Evolutionary conservation across 2,329 filamentous ascomycete species (phyloP).

Genomic region (Neobulgaria alba): DNA sequence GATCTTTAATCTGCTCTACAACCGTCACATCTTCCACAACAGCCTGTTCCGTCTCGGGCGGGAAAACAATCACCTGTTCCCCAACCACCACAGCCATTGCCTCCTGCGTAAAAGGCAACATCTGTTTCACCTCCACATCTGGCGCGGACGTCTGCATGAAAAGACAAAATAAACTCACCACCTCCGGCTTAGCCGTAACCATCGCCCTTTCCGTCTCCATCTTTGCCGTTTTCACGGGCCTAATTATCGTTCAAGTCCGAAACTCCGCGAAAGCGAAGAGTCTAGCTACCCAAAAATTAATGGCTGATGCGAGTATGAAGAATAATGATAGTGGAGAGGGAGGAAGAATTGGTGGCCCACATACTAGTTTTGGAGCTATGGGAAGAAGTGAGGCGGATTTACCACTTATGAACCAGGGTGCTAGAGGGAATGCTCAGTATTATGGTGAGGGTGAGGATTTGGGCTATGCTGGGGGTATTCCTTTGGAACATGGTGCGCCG

Average conservation of each 20-base stretch:
- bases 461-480: too few species aligned
- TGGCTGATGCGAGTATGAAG: background rate
- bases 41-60: conserved; percentile 4
- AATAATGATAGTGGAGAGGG: conserved; percentile 9
- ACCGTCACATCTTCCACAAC: conserved; percentile 13
- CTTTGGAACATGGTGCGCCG: background rate
- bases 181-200: conserved; percentile 18
- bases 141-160: conserved; percentile 16
- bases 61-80: conserved; percentile 9
- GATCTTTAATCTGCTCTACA: conserved; percentile 8
- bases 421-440: conserved; percentile 4
- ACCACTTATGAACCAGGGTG: conserved; percentile 12
- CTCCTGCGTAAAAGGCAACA: conserved; percentile 15
- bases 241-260: conserved; percentile 8
- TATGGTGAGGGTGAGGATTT: background rate
- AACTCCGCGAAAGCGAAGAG: conserved; percentile 8
- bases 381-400: conserved; percentile 9
- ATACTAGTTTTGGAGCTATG: background rate
- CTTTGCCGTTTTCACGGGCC: conserved; percentile 6
- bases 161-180: conserved; percentile 15
- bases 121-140: conserved; percentile 13
- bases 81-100: conserved; percentile 10
- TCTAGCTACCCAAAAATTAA: background rate
- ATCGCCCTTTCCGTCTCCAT: conserved; percentile 17
- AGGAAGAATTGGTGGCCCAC: conserved; percentile 5